These are phyloP conservation scores for Gigaspora rosea DNA, from an alignment of 192 early-diverging fungal species.

Conservation along the genomic window DNA sequence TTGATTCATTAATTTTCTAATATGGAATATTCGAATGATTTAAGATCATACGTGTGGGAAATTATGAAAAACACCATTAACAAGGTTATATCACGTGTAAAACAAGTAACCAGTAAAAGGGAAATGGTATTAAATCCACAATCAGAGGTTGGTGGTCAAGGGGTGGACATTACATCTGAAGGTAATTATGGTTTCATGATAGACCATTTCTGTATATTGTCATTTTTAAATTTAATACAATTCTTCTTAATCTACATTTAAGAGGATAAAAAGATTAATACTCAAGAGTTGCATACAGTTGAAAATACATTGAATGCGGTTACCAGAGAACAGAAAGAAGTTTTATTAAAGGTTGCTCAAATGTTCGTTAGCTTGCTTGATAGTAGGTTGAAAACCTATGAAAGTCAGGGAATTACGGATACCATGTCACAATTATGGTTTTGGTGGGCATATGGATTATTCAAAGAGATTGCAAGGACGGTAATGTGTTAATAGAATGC, in stretches of 20 bases:
- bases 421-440: constrained; percentile 43
- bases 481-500: constrained; percentile 49
- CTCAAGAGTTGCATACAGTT: constrained; percentile 36
- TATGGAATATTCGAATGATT: not conserved
- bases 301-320: constrained; percentile 71
- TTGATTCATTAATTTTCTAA: not conserved
- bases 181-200: constrained; percentile 31
- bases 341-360: constrained; percentile 72
- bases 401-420: constrained; percentile 28
- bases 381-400: constrained; percentile 38
- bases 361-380: constrained; percentile 59
- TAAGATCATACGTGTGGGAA: constrained; percentile 79
- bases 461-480: constrained; percentile 62
- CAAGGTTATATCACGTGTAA: constrained; percentile 84
- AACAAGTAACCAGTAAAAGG: constrained; percentile 64
- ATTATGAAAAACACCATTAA: constrained; percentile 81
- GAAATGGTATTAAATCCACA: constrained; percentile 24
- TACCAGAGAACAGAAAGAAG: constrained; percentile 78
- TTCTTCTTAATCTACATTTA: constrained; percentile 21
- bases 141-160: constrained; percentile 36
- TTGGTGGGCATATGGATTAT: constrained; percentile 67
- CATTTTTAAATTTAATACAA: not conserved
- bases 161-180: constrained; percentile 42
- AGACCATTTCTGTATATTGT: not conserved
- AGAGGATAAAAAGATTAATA: constrained; percentile 34